These are phyloP conservation scores for Paramecium pentaurelia DNA, from an alignment of 73 alveolate genomes.

Conservation along the genomic window DNA sequence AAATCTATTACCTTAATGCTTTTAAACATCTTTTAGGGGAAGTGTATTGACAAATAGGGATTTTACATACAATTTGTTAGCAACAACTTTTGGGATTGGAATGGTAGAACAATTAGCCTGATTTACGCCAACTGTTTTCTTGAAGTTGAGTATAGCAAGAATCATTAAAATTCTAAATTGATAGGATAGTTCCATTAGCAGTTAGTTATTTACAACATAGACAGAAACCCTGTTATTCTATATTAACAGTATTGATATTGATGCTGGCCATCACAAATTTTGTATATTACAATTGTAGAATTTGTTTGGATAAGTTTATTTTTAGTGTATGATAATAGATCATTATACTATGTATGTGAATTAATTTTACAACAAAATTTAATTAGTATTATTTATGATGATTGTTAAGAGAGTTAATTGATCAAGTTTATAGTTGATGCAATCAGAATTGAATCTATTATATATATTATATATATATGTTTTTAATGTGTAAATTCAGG, in stretches of 20 bases:
- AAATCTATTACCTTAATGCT: not conserved
- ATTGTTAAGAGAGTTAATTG: not conserved
- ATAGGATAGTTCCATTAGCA: not conserved
- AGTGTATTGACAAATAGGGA: not conserved
- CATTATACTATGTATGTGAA: constrained; percentile 11
- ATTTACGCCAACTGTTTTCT: not conserved
- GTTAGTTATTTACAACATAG: not conserved
- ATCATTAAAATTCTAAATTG: not conserved
- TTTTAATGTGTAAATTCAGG: not conserved
- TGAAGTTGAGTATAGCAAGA: not conserved
- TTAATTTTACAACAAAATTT: not conserved
- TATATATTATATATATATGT: not conserved
- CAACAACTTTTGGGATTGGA: not conserved
- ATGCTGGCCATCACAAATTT: not conserved
- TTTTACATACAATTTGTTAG: not conserved
- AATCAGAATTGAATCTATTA: not conserved
- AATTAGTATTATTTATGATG: not conserved
- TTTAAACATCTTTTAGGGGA: not conserved
- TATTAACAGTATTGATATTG: not conserved
- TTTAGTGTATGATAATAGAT: not conserved
- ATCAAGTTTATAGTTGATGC: not conserved
- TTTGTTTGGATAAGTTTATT: not conserved
- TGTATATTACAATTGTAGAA: not conserved
- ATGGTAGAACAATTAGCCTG: not conserved
- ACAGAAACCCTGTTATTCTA: not conserved